Percentiles rank a stretch among this genome's conserved stretches.
Conservation (phyloP, 1,284 basidiomycete species). For the Hymenochaete sp. region DNA sequence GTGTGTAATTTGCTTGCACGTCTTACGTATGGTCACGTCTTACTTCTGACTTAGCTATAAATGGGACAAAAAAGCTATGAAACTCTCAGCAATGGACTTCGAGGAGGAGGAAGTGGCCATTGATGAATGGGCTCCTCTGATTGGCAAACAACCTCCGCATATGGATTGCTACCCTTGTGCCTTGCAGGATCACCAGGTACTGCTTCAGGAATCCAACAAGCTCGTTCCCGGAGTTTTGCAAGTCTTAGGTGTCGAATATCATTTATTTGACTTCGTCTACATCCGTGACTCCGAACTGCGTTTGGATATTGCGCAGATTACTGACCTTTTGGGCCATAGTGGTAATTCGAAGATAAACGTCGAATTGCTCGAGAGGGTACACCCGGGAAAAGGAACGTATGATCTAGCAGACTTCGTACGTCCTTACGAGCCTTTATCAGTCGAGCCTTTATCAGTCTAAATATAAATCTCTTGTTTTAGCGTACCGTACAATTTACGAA, state of each 20-base stretch:
- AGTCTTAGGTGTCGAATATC: constrained; percentile 38
- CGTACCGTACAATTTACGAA: constrained; percentile 2
- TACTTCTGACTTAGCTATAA: constrained; percentile 3
- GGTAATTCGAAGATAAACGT: constrained; percentile 12
- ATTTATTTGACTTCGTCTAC: constrained; percentile 53
- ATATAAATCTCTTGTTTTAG: background rate
- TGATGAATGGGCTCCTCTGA: constrained; percentile 24
- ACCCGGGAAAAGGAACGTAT: background rate
- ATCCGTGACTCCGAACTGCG: constrained; percentile 26
- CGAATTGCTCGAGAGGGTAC: background rate
- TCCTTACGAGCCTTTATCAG: too few species aligned
- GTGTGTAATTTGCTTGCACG: background rate
- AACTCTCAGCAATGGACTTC: constrained; percentile 13
- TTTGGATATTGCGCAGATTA: constrained; percentile 48
- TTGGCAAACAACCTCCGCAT: constrained; percentile 1
- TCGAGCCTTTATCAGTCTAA: too few species aligned
- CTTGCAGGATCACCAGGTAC: constrained; percentile 1
- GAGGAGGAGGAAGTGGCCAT: constrained; percentile 38
- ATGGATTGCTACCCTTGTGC: constrained; percentile 14
- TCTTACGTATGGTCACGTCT: background rate
- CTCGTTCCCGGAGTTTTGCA: constrained; percentile 27
- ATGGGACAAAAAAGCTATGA: constrained; percentile 3
- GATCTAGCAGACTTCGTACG: too few species aligned
- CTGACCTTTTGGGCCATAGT: constrained; percentile 26
- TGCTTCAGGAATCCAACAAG: constrained; percentile 2